phyloP scores from a whole-genome alignment of 2,329 filamentous ascomycete species.

The Pestalotiopsis sp. region DNA sequence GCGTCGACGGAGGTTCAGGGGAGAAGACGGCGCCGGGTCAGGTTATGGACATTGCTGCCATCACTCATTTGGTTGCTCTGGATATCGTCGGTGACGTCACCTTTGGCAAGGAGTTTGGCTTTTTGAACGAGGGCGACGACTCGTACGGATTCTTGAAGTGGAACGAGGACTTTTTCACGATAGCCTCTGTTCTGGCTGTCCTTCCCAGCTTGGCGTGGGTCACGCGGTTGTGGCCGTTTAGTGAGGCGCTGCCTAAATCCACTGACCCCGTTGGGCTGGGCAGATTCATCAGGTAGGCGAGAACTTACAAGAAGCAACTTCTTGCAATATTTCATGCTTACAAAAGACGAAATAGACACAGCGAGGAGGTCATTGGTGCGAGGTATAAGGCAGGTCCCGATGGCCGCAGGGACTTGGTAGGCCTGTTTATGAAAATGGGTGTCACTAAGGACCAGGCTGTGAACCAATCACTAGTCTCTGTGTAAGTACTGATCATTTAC shows the following conservation, averaged over 20 bases:
- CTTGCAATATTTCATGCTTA: background rate
- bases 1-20: background rate
- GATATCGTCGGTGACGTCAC: background rate
- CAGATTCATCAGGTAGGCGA: background rate
- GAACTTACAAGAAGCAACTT: no score
- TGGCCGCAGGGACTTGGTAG: background rate
- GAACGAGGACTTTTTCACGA: constrained; percentile 4
- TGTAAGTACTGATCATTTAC: background rate
- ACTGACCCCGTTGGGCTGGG: background rate
- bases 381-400: background rate
- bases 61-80: background rate
- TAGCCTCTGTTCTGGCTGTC: background rate
- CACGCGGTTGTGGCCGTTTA: background rate
- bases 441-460: background rate
- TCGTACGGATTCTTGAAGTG: background rate
- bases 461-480: background rate
- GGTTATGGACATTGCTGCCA: background rate
- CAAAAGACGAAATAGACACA: background rate
- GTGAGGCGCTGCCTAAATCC: background rate
- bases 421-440: constrained; percentile 5
- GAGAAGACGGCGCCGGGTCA: background rate
- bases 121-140: background rate
- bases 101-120: background rate
- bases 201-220: background rate
- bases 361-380: background rate